phyloP scores from a whole-genome alignment of 352 stramenopile genomes.

The Elongisporangium anandrum region DNA sequence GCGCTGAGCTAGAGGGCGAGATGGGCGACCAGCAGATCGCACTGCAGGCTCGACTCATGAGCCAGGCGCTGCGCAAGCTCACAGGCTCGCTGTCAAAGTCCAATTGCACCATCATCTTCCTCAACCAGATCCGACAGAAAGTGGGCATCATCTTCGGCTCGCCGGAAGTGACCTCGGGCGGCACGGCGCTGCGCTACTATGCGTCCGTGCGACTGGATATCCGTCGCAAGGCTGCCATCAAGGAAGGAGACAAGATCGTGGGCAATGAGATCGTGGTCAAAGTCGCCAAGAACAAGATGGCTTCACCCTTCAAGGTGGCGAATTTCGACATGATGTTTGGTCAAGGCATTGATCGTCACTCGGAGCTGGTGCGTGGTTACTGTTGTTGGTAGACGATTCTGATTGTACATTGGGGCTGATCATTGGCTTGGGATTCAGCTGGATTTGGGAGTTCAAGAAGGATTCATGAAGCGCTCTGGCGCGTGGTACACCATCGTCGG shows the following conservation, averaged over 20 bases:
- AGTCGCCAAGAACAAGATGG: slow-evolving; percentile 99
- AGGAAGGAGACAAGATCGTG: slow-evolving; percentile 88
- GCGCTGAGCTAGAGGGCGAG: slow-evolving; percentile 92
- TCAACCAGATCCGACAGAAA: slow-evolving; percentile 99
- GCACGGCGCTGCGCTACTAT: slow-evolving; percentile 84
- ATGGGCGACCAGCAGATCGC: slow-evolving; percentile 97
- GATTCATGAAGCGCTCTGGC: slow-evolving; percentile 71
- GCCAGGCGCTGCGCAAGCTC: slow-evolving; percentile 96
- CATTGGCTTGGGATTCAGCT: slow-evolving; percentile 22
- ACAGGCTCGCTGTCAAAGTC: slow-evolving; percentile 93
- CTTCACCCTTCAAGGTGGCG: slow-evolving; percentile 93
- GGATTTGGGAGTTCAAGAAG: slow-evolving; percentile 70
- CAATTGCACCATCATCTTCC: slow-evolving; percentile 97
- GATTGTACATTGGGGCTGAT: not conserved
- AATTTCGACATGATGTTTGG: slow-evolving; percentile 98
- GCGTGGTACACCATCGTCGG: slow-evolving; percentile 74
- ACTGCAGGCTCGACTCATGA: slow-evolving; percentile 97
- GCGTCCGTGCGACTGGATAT: slow-evolving; percentile 95
- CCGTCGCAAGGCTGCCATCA: slow-evolving; percentile 90
- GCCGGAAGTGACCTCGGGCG: slow-evolving; percentile 95
- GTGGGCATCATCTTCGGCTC: slow-evolving; percentile 97
- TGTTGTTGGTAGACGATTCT: not conserved
- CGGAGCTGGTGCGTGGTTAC: slow-evolving; percentile 53
- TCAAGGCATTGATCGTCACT: slow-evolving; percentile 91
- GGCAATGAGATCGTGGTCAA: slow-evolving; percentile 98